Evolutionary conservation across 441 rosid genomes (phyloP), one percentile per base, ranked within the genome.

Genomic region (Corymbia citriodora): DNA sequence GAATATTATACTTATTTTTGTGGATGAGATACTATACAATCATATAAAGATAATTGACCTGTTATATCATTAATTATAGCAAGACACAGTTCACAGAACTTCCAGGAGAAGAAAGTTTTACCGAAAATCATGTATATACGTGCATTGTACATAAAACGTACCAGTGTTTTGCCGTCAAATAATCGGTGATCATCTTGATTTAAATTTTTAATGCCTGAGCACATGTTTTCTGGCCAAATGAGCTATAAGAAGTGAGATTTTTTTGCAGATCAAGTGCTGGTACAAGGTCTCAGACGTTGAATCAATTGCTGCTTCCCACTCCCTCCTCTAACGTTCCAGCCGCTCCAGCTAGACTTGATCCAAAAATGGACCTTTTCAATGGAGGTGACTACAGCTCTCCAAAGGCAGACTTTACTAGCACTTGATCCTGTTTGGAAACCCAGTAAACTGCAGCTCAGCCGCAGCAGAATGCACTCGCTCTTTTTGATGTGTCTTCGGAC

Each of bases 341-440:
- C 81, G 89, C 95, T 93, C 79, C 92, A 74, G 90, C 93, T 48
- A 89, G 93, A 72, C 94, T 92, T 89, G 93, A 94, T 94, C 93
- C 97, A 54, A 96, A 95, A 92, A 93, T 97, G 91, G 99, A 98
- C 92, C 96, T 98, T 83, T 96, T 98, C 93, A 98, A 98, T 89
- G 99, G 99, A 54, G 99, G 97, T 91, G 96, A 95, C 90, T 96
- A 90, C 92, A 90, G 91, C 93, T 95, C 96, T 86, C 96, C 96
- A 11, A 94, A 95, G 92, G 95, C 95, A 55, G 94, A 91, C 88
- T 92, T 92, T 96, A 87, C 94, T 96, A 85, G 98, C 99, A 91
- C 95, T 98, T 89, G 99, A 96, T 93, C 97, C 98, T 91, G 94
- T 97, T 36, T 61, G 97, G 94, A 90, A 94, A 94, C 90, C 94